phyloP scores from a whole-genome alignment of 129 eudicot species.

The Gnaphalium uliginosum region DNA sequence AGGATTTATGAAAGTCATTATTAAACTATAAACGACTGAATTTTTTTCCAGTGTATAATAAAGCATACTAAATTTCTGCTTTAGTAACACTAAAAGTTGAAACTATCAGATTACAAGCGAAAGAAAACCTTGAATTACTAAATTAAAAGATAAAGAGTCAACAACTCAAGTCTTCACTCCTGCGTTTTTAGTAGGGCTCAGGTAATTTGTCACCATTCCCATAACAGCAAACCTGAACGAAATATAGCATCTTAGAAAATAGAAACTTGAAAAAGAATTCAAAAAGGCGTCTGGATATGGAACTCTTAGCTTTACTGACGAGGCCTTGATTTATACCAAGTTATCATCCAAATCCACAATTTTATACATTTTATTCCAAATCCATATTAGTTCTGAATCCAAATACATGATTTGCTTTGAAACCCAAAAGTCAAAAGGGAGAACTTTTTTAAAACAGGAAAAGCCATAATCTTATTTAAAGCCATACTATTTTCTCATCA shows the following conservation, averaged over 20 bases:
- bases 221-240: conserved; percentile 77
- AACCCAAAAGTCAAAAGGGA: background rate
- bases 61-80: conserved; percentile 12
- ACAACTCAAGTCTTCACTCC: conserved; percentile 50
- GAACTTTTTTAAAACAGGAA: background rate
- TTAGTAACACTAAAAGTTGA: conserved; percentile 1
- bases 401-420: background rate
- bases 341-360: background rate
- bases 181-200: conserved; percentile 56
- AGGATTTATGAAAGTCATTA: background rate
- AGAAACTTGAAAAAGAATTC: background rate
- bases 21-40: background rate
- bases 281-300: background rate
- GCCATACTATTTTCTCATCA: too few relatives aligned
- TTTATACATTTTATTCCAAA: background rate
- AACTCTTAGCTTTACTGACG: background rate
- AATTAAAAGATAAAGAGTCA: conserved; percentile 4
- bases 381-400: background rate
- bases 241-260: conserved; percentile 8
- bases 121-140: background rate
- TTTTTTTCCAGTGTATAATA: conserved; percentile 20
- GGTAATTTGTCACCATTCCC: conserved; percentile 86
- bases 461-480: background rate
- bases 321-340: background rate
- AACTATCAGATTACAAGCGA: background rate